Conservation (phyloP, 257 asterid species). For the Ilex asprella region DNA sequence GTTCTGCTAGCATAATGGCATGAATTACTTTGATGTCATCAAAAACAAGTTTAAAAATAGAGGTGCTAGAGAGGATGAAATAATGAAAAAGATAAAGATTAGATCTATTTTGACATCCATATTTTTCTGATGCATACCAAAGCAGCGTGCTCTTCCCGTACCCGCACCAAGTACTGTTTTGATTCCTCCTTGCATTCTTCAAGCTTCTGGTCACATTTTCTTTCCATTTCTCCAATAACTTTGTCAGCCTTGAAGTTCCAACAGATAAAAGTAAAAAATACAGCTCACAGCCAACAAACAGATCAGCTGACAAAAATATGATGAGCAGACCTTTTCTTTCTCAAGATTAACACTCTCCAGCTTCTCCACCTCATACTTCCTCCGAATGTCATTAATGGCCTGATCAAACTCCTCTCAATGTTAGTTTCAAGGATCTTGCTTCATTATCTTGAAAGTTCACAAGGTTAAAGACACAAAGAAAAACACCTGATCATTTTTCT, state of each 20-base stretch:
- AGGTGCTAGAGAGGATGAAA: too few relatives aligned
- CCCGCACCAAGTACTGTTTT: slow-evolving; percentile 43
- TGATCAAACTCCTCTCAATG: slow-evolving; percentile 29
- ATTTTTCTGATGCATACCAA: slow-evolving; percentile 38
- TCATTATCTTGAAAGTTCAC: not conserved
- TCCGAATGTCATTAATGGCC: slow-evolving; percentile 87
- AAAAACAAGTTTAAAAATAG: too few relatives aligned
- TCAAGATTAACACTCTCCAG: slow-evolving; percentile 61
- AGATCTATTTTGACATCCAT: too few relatives aligned
- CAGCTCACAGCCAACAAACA: not conserved
- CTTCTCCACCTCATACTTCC: slow-evolving; percentile 85
- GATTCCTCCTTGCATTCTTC: slow-evolving; percentile 68
- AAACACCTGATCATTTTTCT: slow-evolving; percentile 80
- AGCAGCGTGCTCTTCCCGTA: slow-evolving; percentile 79
- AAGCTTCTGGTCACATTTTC: slow-evolving; percentile 49
- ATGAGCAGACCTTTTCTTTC: slow-evolving; percentile 69
- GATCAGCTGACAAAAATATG: slow-evolving; percentile 1
- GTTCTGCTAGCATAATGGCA: too few relatives aligned
- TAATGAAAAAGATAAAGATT: too few relatives aligned
- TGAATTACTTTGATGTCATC: too few relatives aligned
- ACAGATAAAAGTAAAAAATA: slow-evolving; percentile 19
- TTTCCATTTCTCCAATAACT: slow-evolving; percentile 55
- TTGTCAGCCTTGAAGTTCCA: slow-evolving; percentile 59
- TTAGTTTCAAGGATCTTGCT: slow-evolving; percentile 17
- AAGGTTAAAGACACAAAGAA: slow-evolving; percentile 11